Evolutionary conservation across 73 alveolate species (phyloP).

Genomic region (Tetrahymena borealis): DNA sequence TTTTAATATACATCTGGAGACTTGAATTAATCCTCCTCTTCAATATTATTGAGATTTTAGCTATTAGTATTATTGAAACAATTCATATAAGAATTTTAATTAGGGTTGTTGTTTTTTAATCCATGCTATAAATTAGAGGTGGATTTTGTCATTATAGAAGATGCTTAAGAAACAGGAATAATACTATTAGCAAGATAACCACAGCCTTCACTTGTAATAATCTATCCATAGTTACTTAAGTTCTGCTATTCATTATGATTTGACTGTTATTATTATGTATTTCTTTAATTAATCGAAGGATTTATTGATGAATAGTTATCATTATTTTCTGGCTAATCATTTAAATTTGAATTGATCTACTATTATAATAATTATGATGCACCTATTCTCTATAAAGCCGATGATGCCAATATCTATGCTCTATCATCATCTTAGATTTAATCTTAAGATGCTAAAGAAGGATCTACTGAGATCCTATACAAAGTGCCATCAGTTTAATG

Average conservation of each 20-base stretch:
- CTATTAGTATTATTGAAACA: neutral
- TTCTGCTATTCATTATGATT: neutral
- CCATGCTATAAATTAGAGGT: neutral
- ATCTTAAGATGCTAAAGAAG: neutral
- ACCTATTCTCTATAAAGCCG: neutral
- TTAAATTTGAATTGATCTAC: no score
- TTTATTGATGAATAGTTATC: no score
- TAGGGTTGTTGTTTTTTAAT: neutral
- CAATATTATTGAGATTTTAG: neutral
- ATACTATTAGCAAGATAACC: neutral
- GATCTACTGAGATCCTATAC: neutral
- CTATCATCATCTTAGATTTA: neutral
- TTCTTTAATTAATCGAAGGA: neutral
- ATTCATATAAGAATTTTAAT: neutral
- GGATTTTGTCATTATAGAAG: neutral
- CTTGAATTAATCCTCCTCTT: neutral
- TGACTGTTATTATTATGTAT: neutral
- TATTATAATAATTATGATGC: neutral
- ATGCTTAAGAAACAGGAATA: neutral
- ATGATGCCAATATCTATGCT: neutral
- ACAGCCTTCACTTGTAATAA: neutral
- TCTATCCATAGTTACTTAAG: neutral
- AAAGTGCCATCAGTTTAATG: neutral
- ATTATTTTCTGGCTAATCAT: no score
- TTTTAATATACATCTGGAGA: neutral